Evolutionary conservation across 495 filamentous ascomycete species (phyloP), one percentile per base, ranked within the genome.

Genomic region (Daldinia decipiens): DNA sequence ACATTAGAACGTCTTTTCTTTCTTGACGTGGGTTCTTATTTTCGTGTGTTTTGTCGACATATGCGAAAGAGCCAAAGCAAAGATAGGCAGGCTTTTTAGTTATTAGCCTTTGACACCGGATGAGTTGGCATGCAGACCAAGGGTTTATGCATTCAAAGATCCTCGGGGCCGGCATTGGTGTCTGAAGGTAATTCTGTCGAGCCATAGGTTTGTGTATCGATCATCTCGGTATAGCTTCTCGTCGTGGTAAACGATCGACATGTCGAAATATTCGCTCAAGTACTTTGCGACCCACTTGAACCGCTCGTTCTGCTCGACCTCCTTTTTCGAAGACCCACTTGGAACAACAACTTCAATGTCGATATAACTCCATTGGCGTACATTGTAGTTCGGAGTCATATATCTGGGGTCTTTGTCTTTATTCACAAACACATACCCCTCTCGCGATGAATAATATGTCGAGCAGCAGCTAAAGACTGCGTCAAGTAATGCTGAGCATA

Each of bases 401-500:
- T 78, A 78, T 11, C 74, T 15, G 1, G 51, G 61, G 31, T 67
- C 73, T 31, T 72, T 7, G 1, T 51, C 19, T 1, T 58, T 62
- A 27, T 82, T 78, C 50, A 80, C 36, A 15, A 79, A 79, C 29
- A 78, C 67, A 55, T 76, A 80, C 0, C 67, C 71, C 0, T 55
- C 38, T 52, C 73, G 70, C 1, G 75, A 47, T 1, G 31, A n/a
- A 55, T 76, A 78, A 3, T 39, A 21, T n/a, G 53, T 27, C 1
- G 80, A 79, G 11, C 77, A 72, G 5, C 62, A 72, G 11, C 26
- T 39, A 1, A 83, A 59, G 6, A 83, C 17, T 19, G 71, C 73
- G 60, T 83, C 81, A 5, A 83, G 53, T 2, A 84, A 61, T 3
- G 77, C 75, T 15, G 70, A 71, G 6, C 82, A 80, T 27, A 83